Evolutionary conservation across 441 rosid species (phyloP).

Genomic region (Flueggea neowawraea): DNA sequence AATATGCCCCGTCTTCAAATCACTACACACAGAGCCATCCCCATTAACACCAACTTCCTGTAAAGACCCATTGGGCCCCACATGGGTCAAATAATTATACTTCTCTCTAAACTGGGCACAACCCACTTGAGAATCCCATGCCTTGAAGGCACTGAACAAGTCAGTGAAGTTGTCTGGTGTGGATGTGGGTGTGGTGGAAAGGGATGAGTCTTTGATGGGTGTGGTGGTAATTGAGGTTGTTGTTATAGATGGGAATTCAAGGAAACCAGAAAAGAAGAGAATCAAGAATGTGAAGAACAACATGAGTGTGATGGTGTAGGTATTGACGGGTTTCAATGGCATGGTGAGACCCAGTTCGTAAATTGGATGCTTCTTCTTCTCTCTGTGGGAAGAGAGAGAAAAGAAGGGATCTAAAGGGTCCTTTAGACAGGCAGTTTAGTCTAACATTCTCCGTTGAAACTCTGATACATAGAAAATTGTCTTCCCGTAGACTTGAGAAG

Average conservation of each 20-base stretch:
- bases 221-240: constrained; percentile 23
- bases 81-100: constrained; percentile 15
- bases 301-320: constrained; percentile 45
- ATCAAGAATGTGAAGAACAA: constrained; percentile 56
- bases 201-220: neutral
- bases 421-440: too few relatives aligned
- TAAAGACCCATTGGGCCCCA: constrained; percentile 40
- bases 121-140: constrained; percentile 85
- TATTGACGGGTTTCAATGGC: constrained; percentile 58
- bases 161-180: constrained; percentile 52
- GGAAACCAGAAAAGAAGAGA: constrained; percentile 73
- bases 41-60: constrained; percentile 31
- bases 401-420: neutral
- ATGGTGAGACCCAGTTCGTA: constrained; percentile 15
- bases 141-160: constrained; percentile 43
- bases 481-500: too few relatives aligned
- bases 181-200: neutral
- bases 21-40: constrained; percentile 41
- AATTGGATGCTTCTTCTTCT: too few relatives aligned
- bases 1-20: constrained; percentile 58
- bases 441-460: too few relatives aligned
- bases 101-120: constrained; percentile 60
- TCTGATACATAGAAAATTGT: too few relatives aligned
- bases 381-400: neutral
- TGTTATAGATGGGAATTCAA: constrained; percentile 60